These are phyloP conservation scores for Xylaria sp. DNA, from an alignment of 2,329 filamentous ascomycete species.

Conservation along the genomic window DNA sequence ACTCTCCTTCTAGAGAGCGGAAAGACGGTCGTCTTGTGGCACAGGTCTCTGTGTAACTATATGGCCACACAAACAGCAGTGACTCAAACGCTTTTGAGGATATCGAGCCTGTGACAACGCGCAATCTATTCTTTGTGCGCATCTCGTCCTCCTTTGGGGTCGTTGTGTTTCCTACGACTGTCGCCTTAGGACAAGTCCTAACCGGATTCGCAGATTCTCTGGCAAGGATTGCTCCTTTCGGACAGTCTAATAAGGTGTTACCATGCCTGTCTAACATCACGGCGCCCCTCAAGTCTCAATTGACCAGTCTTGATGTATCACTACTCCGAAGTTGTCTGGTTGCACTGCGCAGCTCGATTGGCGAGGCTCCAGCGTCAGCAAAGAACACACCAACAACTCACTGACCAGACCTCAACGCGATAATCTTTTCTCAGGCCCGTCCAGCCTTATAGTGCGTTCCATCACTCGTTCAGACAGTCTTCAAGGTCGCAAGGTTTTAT, in stretches of 20 bases:
- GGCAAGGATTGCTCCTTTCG: constrained; percentile 27
- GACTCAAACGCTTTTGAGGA: constrained; percentile 29
- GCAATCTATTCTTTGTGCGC: constrained; percentile 30
- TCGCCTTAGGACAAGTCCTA: constrained; percentile 32
- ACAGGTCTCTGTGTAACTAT: constrained; percentile 36
- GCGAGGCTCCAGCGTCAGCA: constrained; percentile 19
- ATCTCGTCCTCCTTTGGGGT: constrained; percentile 26
- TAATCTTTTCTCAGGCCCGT: neutral
- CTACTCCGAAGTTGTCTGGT: constrained; percentile 21
- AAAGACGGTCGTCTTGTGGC: constrained; percentile 12
- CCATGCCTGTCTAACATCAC: constrained; percentile 30
- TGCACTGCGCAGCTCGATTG: constrained; percentile 26
- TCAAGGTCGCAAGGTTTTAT: neutral
- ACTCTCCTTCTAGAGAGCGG: neutral
- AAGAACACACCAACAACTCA: neutral
- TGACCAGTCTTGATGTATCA: constrained; percentile 33
- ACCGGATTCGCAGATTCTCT: constrained; percentile 31
- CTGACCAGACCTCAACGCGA: neutral
- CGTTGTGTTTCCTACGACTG: constrained; percentile 18
- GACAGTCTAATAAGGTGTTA: constrained; percentile 17
- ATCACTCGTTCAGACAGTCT: neutral
- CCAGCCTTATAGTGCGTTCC: neutral
- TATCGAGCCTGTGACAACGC: constrained; percentile 33
- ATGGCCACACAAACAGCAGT: constrained; percentile 25
- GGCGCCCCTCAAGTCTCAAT: constrained; percentile 23